Percentiles rank a stretch among this genome's conserved stretches.
Conservation (phyloP, 1,284 basidiomycete species). For the Irpex sp. region DNA sequence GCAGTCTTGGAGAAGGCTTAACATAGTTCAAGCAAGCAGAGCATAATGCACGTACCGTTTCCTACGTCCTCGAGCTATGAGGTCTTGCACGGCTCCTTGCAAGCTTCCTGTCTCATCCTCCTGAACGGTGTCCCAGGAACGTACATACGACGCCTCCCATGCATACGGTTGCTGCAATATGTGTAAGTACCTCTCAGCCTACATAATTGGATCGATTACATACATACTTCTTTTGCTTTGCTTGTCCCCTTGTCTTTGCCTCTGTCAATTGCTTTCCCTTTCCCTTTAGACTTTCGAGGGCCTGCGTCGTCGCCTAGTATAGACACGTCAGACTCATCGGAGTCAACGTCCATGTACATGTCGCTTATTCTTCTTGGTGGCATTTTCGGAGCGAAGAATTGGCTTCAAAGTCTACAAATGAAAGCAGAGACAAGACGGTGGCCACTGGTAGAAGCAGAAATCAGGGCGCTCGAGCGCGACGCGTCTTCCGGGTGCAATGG, state of each 20-base stretch:
- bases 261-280: slow-evolving; percentile 35
- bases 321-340: slow-evolving; percentile 44
- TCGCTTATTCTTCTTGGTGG: slow-evolving; percentile 24
- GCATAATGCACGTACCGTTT: slow-evolving; percentile 54
- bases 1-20: slow-evolving; percentile 41
- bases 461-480: background rate
- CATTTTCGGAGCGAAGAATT: slow-evolving; percentile 11
- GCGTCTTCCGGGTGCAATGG: too few relatives aligned
- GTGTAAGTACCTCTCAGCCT: background rate
- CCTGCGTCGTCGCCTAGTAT: slow-evolving; percentile 38
- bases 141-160: slow-evolving; percentile 94
- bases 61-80: slow-evolving; percentile 83
- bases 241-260: slow-evolving; percentile 33
- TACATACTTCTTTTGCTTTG: slow-evolving; percentile 49
- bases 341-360: slow-evolving; percentile 43
- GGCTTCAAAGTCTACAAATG: background rate
- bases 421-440: too few relatives aligned
- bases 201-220: background rate
- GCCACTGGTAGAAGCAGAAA: too few relatives aligned
- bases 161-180: slow-evolving; percentile 71
- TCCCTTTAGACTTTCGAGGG: slow-evolving; percentile 42
- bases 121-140: slow-evolving; percentile 95
- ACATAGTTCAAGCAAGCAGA: background rate
- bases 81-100: slow-evolving; percentile 85
- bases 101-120: slow-evolving; percentile 94